Evolutionary conservation across 2,329 filamentous ascomycete species (phyloP), one percentile per base, ranked within the genome.

Genomic region (Microsporum ferrugineum): DNA sequence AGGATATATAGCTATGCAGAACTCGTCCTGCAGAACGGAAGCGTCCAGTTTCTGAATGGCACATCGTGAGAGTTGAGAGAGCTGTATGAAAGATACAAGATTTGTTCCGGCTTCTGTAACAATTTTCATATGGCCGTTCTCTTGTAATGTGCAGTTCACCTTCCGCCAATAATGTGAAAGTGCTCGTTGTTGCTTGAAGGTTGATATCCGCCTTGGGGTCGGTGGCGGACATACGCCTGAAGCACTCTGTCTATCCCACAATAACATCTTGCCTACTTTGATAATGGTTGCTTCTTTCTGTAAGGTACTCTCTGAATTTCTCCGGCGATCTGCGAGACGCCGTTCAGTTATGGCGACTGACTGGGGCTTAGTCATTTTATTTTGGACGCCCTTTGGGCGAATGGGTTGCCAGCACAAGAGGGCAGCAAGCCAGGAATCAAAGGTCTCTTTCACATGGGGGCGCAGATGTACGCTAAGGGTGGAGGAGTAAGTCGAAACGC

Each of bases 1-100:
- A 14, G 94, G 92, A 70, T 96, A 96, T 55, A 99, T 92, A 59
- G 89, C 91, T 65, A 99, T 88, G 76, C 91, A 97, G 70, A 89
- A 94, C 63, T 96, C 90, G 72, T 94, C 89, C 65, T 95, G 90
- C 47, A 99, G 76, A 6, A 99, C 92, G 3, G 91, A 95, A 59
- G 85, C 84, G 72, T 97, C 90, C 58, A 99, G 79, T 67, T 91
- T 85, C 72, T 99, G 94, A 59, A 99, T 86, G 6, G 92, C 90
- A 71, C 88, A 94, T 60, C 94, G 84, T 17, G 91, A 94, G 5
- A 99, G 79, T 68, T 96, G 89, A 10, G 90, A 89, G 3, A 99
- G 80, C 68, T 95, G 90, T 59, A 97, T 88, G 55, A 91, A 84
- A 33, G 88, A 88, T 14, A 97, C 80, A 6, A 95, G 80, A 0